Conservation (phyloP, 1,284 basidiomycete species). For the Austroboletus novae-zelandiae region DNA sequence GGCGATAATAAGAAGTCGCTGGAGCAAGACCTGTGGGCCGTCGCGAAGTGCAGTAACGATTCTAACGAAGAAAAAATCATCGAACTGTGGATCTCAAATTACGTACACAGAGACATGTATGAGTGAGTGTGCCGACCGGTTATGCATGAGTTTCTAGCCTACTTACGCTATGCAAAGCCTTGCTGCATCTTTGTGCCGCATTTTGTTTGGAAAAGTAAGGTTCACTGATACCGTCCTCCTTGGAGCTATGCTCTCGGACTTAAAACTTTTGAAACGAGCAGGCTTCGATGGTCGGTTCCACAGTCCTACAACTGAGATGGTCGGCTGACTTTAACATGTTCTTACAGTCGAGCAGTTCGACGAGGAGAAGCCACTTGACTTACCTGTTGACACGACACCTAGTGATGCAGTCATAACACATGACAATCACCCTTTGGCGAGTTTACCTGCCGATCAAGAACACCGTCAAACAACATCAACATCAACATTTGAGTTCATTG, state of each 20-base stretch:
- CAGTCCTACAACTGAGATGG: neutral
- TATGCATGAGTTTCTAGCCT: neutral
- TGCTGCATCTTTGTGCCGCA: slow-evolving; percentile 59
- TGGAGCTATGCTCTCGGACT: slow-evolving; percentile 86
- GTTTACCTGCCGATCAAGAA: neutral
- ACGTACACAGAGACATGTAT: slow-evolving; percentile 61
- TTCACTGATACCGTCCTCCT: slow-evolving; percentile 81
- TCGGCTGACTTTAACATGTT: neutral
- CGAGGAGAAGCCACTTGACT: neutral
- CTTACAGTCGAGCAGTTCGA: neutral
- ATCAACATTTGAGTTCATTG: neutral
- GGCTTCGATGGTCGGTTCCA: slow-evolving; percentile 42
- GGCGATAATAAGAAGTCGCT: neutral
- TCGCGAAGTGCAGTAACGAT: neutral
- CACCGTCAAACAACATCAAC: neutral
- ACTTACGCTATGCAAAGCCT: neutral
- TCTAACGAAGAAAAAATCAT: neutral
- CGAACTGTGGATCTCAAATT: neutral
- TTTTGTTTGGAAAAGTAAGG: slow-evolving; percentile 70
- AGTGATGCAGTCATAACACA: neutral
- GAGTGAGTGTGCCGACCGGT: slow-evolving; percentile 56
- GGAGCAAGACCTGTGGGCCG: neutral
- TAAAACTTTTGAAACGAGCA: slow-evolving; percentile 76
- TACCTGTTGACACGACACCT: neutral
- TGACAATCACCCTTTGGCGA: neutral